Base-by-base conservation (phyloP, 768 basidiomycete species). In the Gautieria morchelliformis region DNA sequence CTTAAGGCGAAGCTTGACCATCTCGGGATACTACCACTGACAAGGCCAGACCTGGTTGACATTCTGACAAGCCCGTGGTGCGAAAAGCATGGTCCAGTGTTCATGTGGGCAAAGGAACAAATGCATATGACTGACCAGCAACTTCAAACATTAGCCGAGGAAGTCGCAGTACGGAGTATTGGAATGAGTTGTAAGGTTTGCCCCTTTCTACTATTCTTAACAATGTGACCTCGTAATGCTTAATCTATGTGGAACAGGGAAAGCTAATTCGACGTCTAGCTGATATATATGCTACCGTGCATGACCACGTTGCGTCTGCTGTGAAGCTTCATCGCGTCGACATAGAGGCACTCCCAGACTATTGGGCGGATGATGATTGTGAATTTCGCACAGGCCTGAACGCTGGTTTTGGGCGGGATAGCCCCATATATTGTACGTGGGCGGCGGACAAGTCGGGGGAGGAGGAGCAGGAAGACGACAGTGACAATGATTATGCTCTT, bases 41-140 rank as follows among this genome's bases (percentile, higher is more conserved):
- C 78, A 44, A 71, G 70, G 59, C 71, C 74, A 56, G 87, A 89
- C 69, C 71, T 84, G 40, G 72, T 76, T 52, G 78, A 83, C 64
- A 70, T 89, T 47, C 75, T 89, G 54, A 65, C 80, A 53, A 87
- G 81, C 65, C 84, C 85, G 27, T 89, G 87, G 64, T 77, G 85
- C 44, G 85, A 87, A 63, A 75, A 78, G 54, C 78, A 75, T 63
- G 62, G 69, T 48, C 66, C 74, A 44, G 66, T 85, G 19, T 64
- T 84, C 48, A 75, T 79, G 48, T 89, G 80, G 60, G 77, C 73
- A 11, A 71, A 62, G 53, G 66, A 66, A 30, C 66, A 64, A 41
- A 77, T 79, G 64, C 74, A 72, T 48, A 71, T 83, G 69, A 68
- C 64, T 63, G 65, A 65, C 42, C 80, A 78, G 24, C 67, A 52